phyloP scores from a whole-genome alignment of 305 asterid species.

The Ilex paraguariensis region DNA sequence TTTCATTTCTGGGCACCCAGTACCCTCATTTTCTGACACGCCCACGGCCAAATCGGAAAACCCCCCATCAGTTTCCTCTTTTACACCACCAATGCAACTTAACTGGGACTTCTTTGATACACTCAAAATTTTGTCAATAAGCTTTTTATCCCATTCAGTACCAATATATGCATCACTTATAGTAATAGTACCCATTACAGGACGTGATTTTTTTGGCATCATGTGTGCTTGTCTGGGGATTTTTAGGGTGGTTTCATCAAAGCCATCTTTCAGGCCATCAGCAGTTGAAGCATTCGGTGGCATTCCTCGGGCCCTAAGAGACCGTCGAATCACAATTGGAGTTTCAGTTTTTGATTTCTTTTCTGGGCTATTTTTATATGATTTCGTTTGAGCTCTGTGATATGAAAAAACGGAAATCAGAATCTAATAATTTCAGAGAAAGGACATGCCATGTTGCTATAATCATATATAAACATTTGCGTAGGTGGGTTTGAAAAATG shows the following conservation, averaged over 20 bases:
- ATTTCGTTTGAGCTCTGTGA: conserved; percentile 52
- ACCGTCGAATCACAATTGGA: conserved; percentile 74
- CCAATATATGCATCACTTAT: conserved; percentile 51
- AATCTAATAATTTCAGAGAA: background rate
- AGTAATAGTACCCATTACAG: conserved; percentile 38
- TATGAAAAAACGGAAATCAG: background rate
- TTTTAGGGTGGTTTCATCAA: conserved; percentile 16
- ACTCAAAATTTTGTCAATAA: conserved; percentile 30
- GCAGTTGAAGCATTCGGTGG: conserved; percentile 65
- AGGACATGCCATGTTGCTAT: background rate
- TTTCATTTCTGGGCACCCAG: conserved; percentile 10
- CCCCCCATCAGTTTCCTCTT: conserved; percentile 12
- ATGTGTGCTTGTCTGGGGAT: conserved; percentile 9
- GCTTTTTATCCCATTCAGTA: conserved; percentile 32
- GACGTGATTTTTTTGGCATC: conserved; percentile 8
- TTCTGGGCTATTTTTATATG: conserved; percentile 52
- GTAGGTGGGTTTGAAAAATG: background rate
- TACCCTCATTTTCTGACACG: conserved; percentile 10
- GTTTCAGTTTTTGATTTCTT: conserved; percentile 56
- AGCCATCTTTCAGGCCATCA: conserved; percentile 47
- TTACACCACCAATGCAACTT: background rate
- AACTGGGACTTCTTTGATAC: conserved; percentile 16
- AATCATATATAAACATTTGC: background rate
- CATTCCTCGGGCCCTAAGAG: conserved; percentile 77
- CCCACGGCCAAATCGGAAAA: conserved; percentile 4